A percentile compares a stretch with the other conserved stretches of the same genome.
phyloP scores from a whole-genome alignment of 2,329 filamentous ascomycete species.

The Byssochlamys sp. region DNA sequence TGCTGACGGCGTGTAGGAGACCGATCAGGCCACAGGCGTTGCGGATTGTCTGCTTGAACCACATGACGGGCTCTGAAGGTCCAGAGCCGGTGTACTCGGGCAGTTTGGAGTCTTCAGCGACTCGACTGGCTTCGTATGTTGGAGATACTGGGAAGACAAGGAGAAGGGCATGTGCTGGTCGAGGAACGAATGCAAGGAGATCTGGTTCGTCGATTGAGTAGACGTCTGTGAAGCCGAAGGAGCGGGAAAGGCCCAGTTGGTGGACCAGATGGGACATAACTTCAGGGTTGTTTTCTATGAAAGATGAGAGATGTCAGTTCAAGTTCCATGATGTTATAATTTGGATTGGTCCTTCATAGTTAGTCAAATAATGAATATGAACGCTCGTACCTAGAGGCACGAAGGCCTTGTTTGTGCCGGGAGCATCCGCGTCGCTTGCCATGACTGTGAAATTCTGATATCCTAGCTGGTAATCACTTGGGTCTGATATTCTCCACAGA shows the following conservation, averaged over 20 bases:
- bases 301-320: not conserved
- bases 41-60: constrained; percentile 90
- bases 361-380: not conserved
- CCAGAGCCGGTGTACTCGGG: constrained; percentile 60
- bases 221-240: constrained; percentile 77
- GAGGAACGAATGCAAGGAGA: constrained; percentile 75
- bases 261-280: constrained; percentile 77
- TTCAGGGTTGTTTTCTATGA: constrained; percentile 65
- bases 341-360: not conserved
- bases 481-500: not conserved
- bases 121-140: constrained; percentile 67
- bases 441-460: constrained; percentile 10
- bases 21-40: constrained; percentile 91
- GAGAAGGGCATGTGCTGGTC: constrained; percentile 76
- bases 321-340: not conserved
- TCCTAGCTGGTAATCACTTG: not conserved
- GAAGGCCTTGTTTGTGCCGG: constrained; percentile 37
- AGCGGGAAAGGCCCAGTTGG: constrained; percentile 70
- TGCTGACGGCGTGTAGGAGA: constrained; percentile 69
- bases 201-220: constrained; percentile 80
- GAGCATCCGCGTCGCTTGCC: constrained; percentile 27
- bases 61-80: constrained; percentile 64
- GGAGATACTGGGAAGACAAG: constrained; percentile 81
- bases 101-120: constrained; percentile 58
- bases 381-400: constrained; percentile 37